Evolutionary conservation across 1,284 basidiomycete species (phyloP).

Genomic region (Phellinidium pouzarii): DNA sequence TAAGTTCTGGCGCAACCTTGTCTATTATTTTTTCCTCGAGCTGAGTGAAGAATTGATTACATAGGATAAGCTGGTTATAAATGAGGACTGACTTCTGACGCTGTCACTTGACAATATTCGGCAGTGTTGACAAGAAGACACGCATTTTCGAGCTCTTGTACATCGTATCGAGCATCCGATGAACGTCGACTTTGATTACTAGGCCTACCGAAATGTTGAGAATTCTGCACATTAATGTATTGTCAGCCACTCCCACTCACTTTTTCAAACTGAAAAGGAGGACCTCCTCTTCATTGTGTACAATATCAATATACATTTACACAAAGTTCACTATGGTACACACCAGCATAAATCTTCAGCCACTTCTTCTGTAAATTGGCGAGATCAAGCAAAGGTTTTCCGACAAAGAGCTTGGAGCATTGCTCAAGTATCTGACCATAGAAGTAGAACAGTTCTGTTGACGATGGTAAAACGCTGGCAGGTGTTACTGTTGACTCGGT

Average conservation of each 20-base stretch:
- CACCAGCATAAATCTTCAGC: conserved; percentile 89
- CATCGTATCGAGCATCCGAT: conserved; percentile 69
- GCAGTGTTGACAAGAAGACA: conserved; percentile 93
- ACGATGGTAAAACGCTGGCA: conserved; percentile 79
- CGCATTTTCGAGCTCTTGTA: conserved; percentile 69
- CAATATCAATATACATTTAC: conserved; percentile 3
- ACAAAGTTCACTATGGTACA: conserved; percentile 18
- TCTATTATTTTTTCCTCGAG: conserved; percentile 88
- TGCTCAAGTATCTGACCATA: conserved; percentile 94
- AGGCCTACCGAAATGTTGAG: conserved; percentile 27
- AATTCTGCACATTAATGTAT: background rate
- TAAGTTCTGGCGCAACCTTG: conserved; percentile 71
- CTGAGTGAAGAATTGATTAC: conserved; percentile 32
- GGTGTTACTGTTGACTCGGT: conserved; percentile 46
- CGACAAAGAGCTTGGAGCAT: conserved; percentile 82
- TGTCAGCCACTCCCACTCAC: conserved; percentile 29
- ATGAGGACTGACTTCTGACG: conserved; percentile 56
- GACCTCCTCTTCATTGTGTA: conserved; percentile 62
- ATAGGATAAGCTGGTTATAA: background rate
- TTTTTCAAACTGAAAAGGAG: conserved; percentile 67
- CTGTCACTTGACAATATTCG: conserved; percentile 94
- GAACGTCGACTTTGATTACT: conserved; percentile 53
- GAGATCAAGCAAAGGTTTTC: conserved; percentile 75
- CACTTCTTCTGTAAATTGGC: conserved; percentile 84
- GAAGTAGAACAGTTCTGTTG: conserved; percentile 96